Evolutionary conservation across 805 yeast species (phyloP).

Genomic region (Pichia nanzhaoensis): DNA sequence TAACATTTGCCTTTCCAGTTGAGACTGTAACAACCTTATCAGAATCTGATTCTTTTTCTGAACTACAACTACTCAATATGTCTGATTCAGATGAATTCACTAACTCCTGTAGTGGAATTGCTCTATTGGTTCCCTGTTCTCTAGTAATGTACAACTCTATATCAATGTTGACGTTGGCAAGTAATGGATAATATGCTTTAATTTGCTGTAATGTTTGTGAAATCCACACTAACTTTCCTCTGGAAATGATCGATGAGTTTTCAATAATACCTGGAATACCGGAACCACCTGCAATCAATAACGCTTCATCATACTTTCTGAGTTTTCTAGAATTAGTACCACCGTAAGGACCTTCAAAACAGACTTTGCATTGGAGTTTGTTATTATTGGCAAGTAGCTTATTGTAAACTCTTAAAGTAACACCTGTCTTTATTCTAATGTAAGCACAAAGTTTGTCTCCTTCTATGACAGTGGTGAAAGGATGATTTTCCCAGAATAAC

Average conservation of each 20-base stretch:
- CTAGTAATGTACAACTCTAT: conserved; percentile 1
- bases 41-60: background rate
- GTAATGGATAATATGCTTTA: conserved; percentile 1
- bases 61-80: background rate
- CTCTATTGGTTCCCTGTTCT: background rate
- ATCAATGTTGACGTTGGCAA: background rate
- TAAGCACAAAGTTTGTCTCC: conserved; percentile 33
- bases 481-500: conserved; percentile 66
- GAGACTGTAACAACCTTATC: background rate
- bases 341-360: conserved; percentile 50
- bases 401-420: conserved; percentile 35
- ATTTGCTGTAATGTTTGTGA: background rate
- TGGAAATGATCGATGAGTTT: conserved; percentile 29
- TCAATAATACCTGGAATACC: conserved; percentile 55
- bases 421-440: conserved; percentile 46
- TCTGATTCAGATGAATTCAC: background rate
- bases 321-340: conserved; percentile 43
- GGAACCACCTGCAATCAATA: conserved; percentile 63
- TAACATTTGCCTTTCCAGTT: conserved; percentile 16
- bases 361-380: background rate
- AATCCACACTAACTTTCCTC: conserved; percentile 4
- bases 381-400: background rate
- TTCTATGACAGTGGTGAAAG: conserved; percentile 48
- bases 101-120: background rate
- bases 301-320: conserved; percentile 40